Base-by-base conservation (phyloP, 169 alveolate genomes). In the Eimeria praecox region DNA sequence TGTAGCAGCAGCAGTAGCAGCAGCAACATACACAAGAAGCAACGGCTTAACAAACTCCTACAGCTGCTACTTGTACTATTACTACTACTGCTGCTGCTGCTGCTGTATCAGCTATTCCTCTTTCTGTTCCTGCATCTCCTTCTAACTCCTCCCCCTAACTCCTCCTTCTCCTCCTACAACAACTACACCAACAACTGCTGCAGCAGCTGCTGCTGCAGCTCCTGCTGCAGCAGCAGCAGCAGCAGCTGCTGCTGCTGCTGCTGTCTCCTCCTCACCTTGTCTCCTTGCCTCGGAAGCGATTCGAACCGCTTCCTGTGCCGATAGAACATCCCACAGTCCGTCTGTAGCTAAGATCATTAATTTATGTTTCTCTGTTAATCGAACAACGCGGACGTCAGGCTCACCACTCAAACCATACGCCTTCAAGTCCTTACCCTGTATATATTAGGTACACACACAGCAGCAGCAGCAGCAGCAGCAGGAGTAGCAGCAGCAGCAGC, bases 331-430 rank as follows among this genome's bases (percentile, higher is more conserved):
- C 99, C n/a, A 97, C 98, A 52, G 59, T 52, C 59, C 69, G 98
- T 98, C 3, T 98, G 99, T 99, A 97, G 98, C 78, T 97, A 98
- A 46, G 98, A 98, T 90, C 95, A 97, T 56, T 97, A 97, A 77
- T 98, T 99, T 2, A 98, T 98, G 96, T 99, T 98, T 90, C 99
- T 98, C 93, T 99, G 98, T 10, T 98, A 99, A 95, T 98, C 97
- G 90, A 99, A 99, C 83, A 97, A 97, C 59, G 96, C 99, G 85
- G 73, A 97, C 52, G 97, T 98, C 54, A 91, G 71, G 89, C 52
- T 75, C 85, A 27, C 49, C 42, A 73, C 85, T 73, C 46, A 73
- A 46, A n/a, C 85, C 85, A 30, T 73, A 73, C 3, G 30, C 18
- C 85, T 73, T 73, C 46, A 73, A 46, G 46, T 73, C 85, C 44